phyloP scores from a whole-genome alignment of 192 early-diverging fungal genomes.

The Haplosporangium gracile region DNA sequence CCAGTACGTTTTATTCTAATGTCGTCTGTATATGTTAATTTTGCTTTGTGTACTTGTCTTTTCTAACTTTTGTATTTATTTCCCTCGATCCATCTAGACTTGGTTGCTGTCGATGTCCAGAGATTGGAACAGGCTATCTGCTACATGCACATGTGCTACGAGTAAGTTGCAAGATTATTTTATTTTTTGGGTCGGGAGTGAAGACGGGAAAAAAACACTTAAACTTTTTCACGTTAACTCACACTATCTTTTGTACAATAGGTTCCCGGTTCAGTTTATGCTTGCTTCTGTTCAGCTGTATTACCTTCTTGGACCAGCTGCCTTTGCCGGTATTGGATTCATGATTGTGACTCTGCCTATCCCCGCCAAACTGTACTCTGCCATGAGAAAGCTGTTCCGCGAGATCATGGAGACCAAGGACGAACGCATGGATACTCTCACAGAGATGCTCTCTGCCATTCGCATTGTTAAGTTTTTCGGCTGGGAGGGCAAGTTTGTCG shows the following conservation, averaged over 20 bases:
- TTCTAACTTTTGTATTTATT: constrained; percentile 8
- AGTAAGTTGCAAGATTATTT: background rate
- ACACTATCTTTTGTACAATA: constrained; percentile 58
- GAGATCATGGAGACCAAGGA: constrained; percentile 72
- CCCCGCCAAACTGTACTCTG: constrained; percentile 56
- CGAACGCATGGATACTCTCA: constrained; percentile 82
- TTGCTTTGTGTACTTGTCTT: background rate
- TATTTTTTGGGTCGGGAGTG: background rate
- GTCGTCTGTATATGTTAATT: constrained; percentile 4
- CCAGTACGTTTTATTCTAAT: constrained; percentile 5
- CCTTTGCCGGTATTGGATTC: constrained; percentile 81
- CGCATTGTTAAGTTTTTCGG: constrained; percentile 94
- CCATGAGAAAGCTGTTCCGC: constrained; percentile 63
- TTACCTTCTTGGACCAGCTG: constrained; percentile 80
- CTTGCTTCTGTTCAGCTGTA: constrained; percentile 77
- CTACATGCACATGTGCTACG: constrained; percentile 62
- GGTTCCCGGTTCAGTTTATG: constrained; percentile 69
- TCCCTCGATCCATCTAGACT: constrained; percentile 18
- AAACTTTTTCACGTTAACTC: background rate
- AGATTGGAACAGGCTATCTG: constrained; percentile 28
- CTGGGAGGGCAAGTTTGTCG: constrained; percentile 83
- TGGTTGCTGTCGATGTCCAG: constrained; percentile 49
- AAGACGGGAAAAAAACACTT: background rate
- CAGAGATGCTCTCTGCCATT: constrained; percentile 84
- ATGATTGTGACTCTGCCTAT: constrained; percentile 76